Conservation (phyloP, 495 filamentous ascomycete genomes). For the Xylaria longipes region DNA sequence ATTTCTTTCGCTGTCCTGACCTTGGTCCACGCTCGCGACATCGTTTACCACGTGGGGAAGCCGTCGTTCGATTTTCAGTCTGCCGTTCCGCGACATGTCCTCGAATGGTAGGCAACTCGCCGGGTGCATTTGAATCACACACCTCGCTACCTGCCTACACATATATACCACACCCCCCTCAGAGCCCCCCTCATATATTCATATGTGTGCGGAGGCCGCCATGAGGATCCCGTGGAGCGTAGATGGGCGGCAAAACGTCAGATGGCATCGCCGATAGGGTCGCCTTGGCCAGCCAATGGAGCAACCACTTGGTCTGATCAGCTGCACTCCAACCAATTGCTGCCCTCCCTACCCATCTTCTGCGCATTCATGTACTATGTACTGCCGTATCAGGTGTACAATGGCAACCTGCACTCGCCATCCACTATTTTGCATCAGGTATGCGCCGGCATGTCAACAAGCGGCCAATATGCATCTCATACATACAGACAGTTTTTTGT, state of each 20-base stretch:
- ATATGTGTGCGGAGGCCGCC: constrained; percentile 5
- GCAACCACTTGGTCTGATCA: constrained; percentile 17
- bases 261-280: constrained; percentile 24
- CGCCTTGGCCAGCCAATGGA: constrained; percentile 21
- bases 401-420: constrained; percentile 16
- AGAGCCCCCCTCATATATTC: not conserved
- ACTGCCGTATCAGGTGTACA: constrained; percentile 15
- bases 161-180: not conserved
- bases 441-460: constrained; percentile 16
- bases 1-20: not conserved
- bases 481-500: constrained; percentile 12
- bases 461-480: constrained; percentile 24
- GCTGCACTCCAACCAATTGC: constrained; percentile 26
- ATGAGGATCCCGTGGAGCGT: constrained; percentile 14
- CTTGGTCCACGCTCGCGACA: not conserved
- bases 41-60: constrained; percentile 2
- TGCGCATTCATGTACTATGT: not conserved
- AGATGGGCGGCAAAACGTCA: constrained; percentile 30
- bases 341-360: not conserved
- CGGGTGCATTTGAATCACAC: not conserved
- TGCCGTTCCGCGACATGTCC: not conserved
- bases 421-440: constrained; percentile 22
- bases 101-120: constrained; percentile 4
- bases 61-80: not conserved
- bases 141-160: constrained; percentile 11